Evolutionary conservation across 2,329 filamentous ascomycete genomes (phyloP).

Genomic region (Diaporthe citri): DNA sequence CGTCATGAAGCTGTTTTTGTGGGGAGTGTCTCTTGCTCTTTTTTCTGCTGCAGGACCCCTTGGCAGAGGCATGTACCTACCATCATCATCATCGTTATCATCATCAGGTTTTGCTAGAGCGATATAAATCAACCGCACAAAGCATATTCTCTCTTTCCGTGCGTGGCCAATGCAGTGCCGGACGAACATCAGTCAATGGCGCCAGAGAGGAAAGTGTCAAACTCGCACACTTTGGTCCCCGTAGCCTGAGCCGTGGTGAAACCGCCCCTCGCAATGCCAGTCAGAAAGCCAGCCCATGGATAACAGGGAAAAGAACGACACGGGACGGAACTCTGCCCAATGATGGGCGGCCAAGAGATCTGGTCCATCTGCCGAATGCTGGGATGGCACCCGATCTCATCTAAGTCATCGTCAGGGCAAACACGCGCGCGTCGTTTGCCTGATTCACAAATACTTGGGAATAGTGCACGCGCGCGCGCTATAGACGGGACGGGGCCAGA

Average conservation of each 20-base stretch:
- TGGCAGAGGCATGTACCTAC: background rate
- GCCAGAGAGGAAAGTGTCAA: too few relatives aligned
- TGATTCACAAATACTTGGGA: background rate
- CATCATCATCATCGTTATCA: background rate
- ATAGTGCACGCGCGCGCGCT: background rate
- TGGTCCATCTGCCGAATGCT: slow-evolving; percentile 25
- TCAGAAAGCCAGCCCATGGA: background rate
- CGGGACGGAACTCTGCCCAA: slow-evolving; percentile 25
- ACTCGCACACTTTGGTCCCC: background rate
- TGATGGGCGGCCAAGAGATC: slow-evolving; percentile 19
- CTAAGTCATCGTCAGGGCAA: background rate
- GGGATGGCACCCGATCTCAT: slow-evolving; percentile 18
- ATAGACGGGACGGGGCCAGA: slow-evolving; percentile 13
- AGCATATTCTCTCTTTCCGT: background rate
- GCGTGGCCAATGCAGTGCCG: too few relatives aligned
- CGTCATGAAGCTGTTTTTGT: slow-evolving; percentile 14
- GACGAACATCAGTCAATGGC: too few relatives aligned
- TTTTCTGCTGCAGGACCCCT: background rate
- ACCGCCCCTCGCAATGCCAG: slow-evolving; percentile 3
- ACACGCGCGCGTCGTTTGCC: slow-evolving; percentile 11
- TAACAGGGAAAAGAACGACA: slow-evolving; percentile 1
- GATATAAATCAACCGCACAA: slow-evolving; percentile 23
- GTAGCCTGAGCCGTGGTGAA: slow-evolving; percentile 2
- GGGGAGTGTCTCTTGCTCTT: background rate
- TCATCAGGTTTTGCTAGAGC: slow-evolving; percentile 15